Conservation (phyloP, 495 filamentous ascomycete species). For the Rhizodiscina lignyota region DNA sequence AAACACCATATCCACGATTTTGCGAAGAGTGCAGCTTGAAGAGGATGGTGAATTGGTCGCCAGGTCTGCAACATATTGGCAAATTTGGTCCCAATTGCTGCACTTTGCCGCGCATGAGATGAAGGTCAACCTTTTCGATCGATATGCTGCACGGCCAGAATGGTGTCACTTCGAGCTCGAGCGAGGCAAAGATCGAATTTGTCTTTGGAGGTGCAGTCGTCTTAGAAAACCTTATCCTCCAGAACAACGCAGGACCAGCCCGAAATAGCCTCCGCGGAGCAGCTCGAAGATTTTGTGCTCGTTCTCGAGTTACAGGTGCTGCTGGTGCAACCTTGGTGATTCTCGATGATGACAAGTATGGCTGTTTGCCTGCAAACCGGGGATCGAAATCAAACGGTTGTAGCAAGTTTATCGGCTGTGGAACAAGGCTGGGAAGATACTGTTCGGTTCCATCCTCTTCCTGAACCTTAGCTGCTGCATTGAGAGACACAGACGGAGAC, state of each 20-base stretch:
- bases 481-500: slow-evolving; percentile 52
- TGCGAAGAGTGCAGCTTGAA: slow-evolving; percentile 42
- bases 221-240: slow-evolving; percentile 66
- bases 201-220: slow-evolving; percentile 36
- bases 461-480: slow-evolving; percentile 33
- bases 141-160: slow-evolving; percentile 57
- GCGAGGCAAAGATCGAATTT: slow-evolving; percentile 44
- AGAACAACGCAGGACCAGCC: slow-evolving; percentile 68
- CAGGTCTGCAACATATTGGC: slow-evolving; percentile 54
- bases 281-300: slow-evolving; percentile 46
- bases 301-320: slow-evolving; percentile 35
- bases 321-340: slow-evolving; percentile 61
- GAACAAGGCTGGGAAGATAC: slow-evolving; percentile 59
- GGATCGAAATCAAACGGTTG: slow-evolving; percentile 61
- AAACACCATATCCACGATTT: slow-evolving; percentile 31
- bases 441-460: slow-evolving; percentile 38
- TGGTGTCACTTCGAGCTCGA: slow-evolving; percentile 79
- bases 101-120: slow-evolving; percentile 47
- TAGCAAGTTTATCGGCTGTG: slow-evolving; percentile 66
- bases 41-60: slow-evolving; percentile 73
- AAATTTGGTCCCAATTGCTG: slow-evolving; percentile 48
- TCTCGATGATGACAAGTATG: slow-evolving; percentile 62
- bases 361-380: slow-evolving; percentile 43
- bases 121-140: slow-evolving; percentile 50
- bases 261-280: slow-evolving; percentile 46